Evolutionary conservation across 73 alveolate genomes (phyloP), one percentile per base, ranked within the genome.

Genomic region (Symbiodinium natans): DNA sequence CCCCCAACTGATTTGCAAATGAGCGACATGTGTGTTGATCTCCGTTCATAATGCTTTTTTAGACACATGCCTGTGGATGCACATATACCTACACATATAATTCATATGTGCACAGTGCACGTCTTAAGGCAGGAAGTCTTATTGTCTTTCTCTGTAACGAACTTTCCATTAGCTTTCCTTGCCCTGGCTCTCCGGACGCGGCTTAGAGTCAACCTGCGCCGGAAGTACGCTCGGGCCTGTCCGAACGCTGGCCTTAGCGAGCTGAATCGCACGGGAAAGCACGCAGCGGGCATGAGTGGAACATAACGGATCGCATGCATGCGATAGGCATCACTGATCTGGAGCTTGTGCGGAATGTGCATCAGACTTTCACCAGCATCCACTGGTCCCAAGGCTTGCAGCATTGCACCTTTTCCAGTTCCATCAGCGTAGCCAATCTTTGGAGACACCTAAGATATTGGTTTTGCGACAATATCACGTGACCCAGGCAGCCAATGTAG

Each of bases 391-490:
- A 82, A 80, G 21, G 96, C 46, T 25, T 29, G 27, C 33, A 89
- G 96, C 96, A 89, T 89, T 6, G 96, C 96, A 2, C 96, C 96
- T 42, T 89, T 89, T 21, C 36, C 77, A 9, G 96, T 89, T 17
- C 77, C 96, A 71, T 89, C 87, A 33, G 68, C 25, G 77, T 89
- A 89, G 48, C 21, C 48, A 17, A 89, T 82, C 39, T 89, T 89
- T 17, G 63, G 19, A n/a, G 96, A 89, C 19, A 89, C 96, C 96
- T 89, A 36, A 3, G 82, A 2, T 15, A n/a, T 3, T 74, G n/a
- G n/a, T n/a, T 46, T 46, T 46, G 59, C 59, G 21, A 46, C 59
- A n/a, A n/a, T n/a, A n/a, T n/a, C n/a, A n/a, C n/a, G n/a, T n/a
- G n/a, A n/a, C n/a, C n/a, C n/a, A n/a, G n/a, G n/a, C n/a, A n/a